Percentiles rank a stretch among this genome's conserved stretches.
Evolutionary conservation across 805 yeast species (phyloP).

Genomic region (Wickerhamiella galacta): DNA sequence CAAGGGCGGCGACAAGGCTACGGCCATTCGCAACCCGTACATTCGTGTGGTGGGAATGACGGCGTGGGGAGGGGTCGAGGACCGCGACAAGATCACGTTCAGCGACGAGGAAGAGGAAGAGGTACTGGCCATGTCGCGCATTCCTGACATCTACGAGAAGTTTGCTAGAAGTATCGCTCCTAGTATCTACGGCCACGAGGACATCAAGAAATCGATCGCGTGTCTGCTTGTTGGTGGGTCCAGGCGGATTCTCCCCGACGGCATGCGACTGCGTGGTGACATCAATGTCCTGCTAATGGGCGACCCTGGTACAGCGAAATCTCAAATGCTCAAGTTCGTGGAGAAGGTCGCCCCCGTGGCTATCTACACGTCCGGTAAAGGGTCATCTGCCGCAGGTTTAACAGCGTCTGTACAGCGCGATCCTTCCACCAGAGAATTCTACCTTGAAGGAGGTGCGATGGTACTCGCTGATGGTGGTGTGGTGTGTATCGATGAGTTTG

Average conservation of each 20-base stretch:
- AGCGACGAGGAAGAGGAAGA: conserved; percentile 91
- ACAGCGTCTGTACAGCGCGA: conserved; percentile 97
- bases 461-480: conserved; percentile 99
- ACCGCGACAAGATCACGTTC: conserved; percentile 45
- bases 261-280: conserved; percentile 93
- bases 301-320: conserved; percentile 98
- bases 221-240: conserved; percentile 92
- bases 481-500: conserved; percentile 97
- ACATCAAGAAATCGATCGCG: conserved; percentile 83
- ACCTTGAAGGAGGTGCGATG: conserved; percentile 98
- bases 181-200: conserved; percentile 83
- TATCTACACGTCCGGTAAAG: conserved; percentile 95
- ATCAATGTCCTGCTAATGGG: conserved; percentile 85
- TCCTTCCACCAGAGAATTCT: conserved; percentile 68
- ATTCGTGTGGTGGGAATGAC: conserved; percentile 74
- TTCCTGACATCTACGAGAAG: conserved; percentile 72
- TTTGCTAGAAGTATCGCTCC: conserved; percentile 88
- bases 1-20: conserved; percentile 33
- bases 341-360: conserved; percentile 91
- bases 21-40: conserved; percentile 88
- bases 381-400: conserved; percentile 98
- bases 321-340: conserved; percentile 86
- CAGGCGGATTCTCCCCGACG: conserved; percentile 81
- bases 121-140: conserved; percentile 61
- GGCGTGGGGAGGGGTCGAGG: conserved; percentile 60